Conservation (phyloP, 225 moss, liverwort and hornwort genomes). For the Marchantia polymorpha region DNA sequence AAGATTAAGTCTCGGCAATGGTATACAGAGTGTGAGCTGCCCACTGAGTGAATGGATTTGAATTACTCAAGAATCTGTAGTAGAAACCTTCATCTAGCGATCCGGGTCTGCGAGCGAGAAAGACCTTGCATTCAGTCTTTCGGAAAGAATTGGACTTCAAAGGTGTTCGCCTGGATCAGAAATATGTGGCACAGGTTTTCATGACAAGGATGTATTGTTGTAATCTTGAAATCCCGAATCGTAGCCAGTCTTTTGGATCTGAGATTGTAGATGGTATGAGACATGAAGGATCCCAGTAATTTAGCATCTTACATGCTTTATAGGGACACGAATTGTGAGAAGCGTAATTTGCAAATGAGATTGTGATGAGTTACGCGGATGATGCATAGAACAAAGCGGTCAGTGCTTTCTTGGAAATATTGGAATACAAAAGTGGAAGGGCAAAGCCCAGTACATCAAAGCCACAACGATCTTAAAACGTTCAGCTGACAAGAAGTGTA, state of each 20-base stretch:
- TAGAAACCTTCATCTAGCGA: not conserved
- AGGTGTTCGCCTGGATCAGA: not conserved
- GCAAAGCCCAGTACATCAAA: too few relatives aligned
- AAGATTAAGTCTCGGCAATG: too few relatives aligned
- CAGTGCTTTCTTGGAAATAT: too few relatives aligned
- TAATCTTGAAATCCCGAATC: not conserved
- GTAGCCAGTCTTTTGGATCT: not conserved
- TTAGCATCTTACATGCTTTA: too few relatives aligned
- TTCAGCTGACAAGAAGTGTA: too few relatives aligned
- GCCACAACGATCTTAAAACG: too few relatives aligned
- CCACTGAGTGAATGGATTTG: not conserved
- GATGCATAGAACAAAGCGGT: not conserved
- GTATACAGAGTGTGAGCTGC: not conserved
- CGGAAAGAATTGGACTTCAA: not conserved
- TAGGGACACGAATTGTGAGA: not conserved
- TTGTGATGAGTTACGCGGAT: not conserved
- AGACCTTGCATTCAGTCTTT: not conserved
- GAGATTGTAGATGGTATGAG: not conserved
- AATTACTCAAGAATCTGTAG: not conserved
- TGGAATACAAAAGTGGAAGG: too few relatives aligned
- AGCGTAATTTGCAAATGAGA: not conserved
- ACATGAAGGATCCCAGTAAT: not conserved
- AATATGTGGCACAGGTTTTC: not conserved
- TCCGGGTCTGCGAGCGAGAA: conserved; percentile 6
- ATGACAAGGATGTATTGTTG: not conserved